Percentiles rank a stretch among this genome's conserved stretches.
These are phyloP conservation scores for Populus alba DNA, from an alignment of 345 rosid species.

Conservation along the genomic window DNA sequence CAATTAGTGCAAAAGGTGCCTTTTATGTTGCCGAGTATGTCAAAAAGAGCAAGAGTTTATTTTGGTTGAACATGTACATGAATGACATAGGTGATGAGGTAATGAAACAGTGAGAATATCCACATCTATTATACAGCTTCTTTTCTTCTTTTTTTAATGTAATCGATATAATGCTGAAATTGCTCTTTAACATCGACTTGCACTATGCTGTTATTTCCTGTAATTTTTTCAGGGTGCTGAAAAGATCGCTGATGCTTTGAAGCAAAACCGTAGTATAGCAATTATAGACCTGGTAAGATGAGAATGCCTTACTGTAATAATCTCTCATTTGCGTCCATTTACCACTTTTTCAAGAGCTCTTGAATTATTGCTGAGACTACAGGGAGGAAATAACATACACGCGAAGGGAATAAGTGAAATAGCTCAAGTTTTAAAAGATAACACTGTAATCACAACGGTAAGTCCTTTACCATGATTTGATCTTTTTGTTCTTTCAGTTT, in stretches of 20 bases:
- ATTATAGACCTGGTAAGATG: slow-evolving; percentile 81
- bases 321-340: background rate
- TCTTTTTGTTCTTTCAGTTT: slow-evolving; percentile 4
- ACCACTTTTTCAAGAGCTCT: background rate
- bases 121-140: background rate
- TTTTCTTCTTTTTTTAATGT: background rate
- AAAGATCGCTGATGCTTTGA: slow-evolving; percentile 79
- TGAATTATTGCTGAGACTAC: slow-evolving; percentile 17
- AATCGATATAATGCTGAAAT: background rate
- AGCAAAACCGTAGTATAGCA: slow-evolving; percentile 66
- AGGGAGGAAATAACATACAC: slow-evolving; percentile 95
- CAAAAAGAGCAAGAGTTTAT: slow-evolving; percentile 83
- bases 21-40: slow-evolving; percentile 75
- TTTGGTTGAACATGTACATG: slow-evolving; percentile 95
- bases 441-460: slow-evolving; percentile 66
- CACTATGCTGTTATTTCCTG: slow-evolving; percentile 9
- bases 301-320: slow-evolving; percentile 1
- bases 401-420: slow-evolving; percentile 70
- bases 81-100: slow-evolving; percentile 97
- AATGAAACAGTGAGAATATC: slow-evolving; percentile 11
- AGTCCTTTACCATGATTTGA: slow-evolving; percentile 22
- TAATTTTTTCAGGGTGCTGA: slow-evolving; percentile 70
- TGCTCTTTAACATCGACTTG: slow-evolving; percentile 7
- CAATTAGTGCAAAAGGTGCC: slow-evolving; percentile 80
- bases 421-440: slow-evolving; percentile 77